A percentile compares a stretch with the other conserved stretches of the same genome.
Evolutionary conservation across 2,329 filamentous ascomycete species (phyloP).

Genomic region (Lachnellula occidentalis): DNA sequence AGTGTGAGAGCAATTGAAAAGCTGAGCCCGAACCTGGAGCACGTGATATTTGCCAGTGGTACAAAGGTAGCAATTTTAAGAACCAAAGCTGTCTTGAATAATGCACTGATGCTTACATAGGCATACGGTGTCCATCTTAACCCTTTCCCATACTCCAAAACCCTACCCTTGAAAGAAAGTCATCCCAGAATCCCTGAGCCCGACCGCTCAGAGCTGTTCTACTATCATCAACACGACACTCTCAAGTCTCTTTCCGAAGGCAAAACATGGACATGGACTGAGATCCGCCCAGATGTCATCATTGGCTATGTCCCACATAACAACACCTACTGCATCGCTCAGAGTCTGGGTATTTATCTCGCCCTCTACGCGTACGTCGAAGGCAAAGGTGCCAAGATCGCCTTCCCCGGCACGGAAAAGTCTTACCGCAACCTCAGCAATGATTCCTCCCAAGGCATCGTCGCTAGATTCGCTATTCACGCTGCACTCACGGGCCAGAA

Average conservation of each 20-base stretch:
- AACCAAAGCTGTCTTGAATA: not conserved
- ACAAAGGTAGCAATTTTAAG: slow-evolving; percentile 31
- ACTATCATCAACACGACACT: slow-evolving; percentile 41
- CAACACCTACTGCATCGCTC: slow-evolving; percentile 39
- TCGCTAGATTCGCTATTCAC: slow-evolving; percentile 38
- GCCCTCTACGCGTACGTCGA: slow-evolving; percentile 33
- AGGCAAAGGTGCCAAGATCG: slow-evolving; percentile 31
- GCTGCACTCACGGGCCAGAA: slow-evolving; percentile 36
- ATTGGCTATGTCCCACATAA: slow-evolving; percentile 39
- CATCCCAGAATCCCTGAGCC: slow-evolving; percentile 38
- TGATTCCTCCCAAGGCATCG: slow-evolving; percentile 33
- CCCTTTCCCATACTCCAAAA: slow-evolving; percentile 13
- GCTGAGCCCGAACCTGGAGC: slow-evolving; percentile 34
- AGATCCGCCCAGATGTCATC: slow-evolving; percentile 40
- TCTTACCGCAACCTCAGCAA: slow-evolving; percentile 33
- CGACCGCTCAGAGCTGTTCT: slow-evolving; percentile 40
- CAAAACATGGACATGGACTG: slow-evolving; percentile 40
- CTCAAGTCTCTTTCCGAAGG: slow-evolving; percentile 31
- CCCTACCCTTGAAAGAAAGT: slow-evolving; percentile 34
- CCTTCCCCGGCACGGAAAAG: slow-evolving; percentile 34
- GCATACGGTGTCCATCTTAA: slow-evolving; percentile 31
- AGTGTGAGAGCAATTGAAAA: slow-evolving; percentile 35
- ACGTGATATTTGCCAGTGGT: slow-evolving; percentile 38
- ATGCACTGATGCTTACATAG: slow-evolving; percentile 9
- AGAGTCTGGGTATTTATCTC: slow-evolving; percentile 36